Evolutionary conservation across 2,329 filamentous ascomycete species (phyloP), one percentile per base, ranked within the genome.

Genomic region (Onygenales sp.): DNA sequence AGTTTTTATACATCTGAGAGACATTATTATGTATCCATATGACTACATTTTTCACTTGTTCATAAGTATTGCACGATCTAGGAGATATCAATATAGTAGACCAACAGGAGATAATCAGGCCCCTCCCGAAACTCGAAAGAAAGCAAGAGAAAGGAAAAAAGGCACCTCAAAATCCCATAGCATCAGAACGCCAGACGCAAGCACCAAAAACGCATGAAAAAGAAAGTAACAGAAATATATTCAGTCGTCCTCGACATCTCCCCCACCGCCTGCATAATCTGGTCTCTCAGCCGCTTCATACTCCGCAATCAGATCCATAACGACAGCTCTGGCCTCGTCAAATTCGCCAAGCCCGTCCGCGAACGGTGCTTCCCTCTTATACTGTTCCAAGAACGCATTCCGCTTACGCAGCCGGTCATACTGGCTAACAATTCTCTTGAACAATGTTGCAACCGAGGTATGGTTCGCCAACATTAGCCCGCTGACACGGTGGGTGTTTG

Each of bases 391-490:
- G 71, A 97, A 98, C 49, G 93, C 93, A 69, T 97, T 97, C 50
- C 92, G 87, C 73, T 97, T 97, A 55, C 93, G 82, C 77, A 98
- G 86, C 31, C 87, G 85, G 63, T 95, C 91, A 72, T 97, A 98
- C 67, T 95, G 92, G 58, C 83, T 81, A 11, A 96, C 81, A 58
- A 97, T 95, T 44, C 92, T 84, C 70, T 94, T 95, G 77, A 98
- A 98, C 8, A 98, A 79, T 27, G 93, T 96, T 46, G 92, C 89
- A 61, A 98, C 95, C 59, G 91, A 95, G 0, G 93, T 98, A 69
- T 98, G 93, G 67, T 98, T 98, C 10, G 93, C 93, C 55, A 98
- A 77, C 93, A 98, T 98, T 55, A 98, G 80, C 2, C 93, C 93
- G 59, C 89, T 95, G 52, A 98, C 93, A 48, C 93, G 86, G 67